These are phyloP conservation scores for Tarenaya hassleriana DNA, from an alignment of 345 rosid genomes.

Conservation along the genomic window DNA sequence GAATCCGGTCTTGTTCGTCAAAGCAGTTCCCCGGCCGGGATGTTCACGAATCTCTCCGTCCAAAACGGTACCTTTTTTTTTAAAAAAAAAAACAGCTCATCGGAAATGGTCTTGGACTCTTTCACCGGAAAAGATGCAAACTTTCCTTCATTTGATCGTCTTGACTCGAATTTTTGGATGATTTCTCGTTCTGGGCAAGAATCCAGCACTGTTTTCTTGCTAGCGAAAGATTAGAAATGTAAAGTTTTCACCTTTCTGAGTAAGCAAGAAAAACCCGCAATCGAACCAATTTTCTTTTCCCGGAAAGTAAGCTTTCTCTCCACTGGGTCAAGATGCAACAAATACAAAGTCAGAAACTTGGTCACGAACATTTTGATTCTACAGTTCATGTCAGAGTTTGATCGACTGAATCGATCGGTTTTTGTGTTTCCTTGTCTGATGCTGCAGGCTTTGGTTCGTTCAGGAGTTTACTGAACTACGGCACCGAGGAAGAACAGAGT, in stretches of 20 bases:
- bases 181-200: neutral
- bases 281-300: neutral
- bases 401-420: too few species aligned
- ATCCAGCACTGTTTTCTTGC: neutral
- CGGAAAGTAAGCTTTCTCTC: neutral
- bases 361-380: neutral
- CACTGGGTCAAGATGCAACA: neutral
- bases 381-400: constrained; percentile 15
- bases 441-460: constrained; percentile 46
- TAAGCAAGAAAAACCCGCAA: too few species aligned
- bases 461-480: constrained; percentile 45
- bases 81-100: neutral
- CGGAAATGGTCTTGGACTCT: neutral
- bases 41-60: constrained; percentile 46
- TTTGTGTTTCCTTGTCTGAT: too few species aligned
- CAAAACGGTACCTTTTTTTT: constrained; percentile 57
- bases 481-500: constrained; percentile 39
- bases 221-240: neutral
- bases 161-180: neutral
- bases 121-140: neutral
- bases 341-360: constrained; percentile 18
- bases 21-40: constrained; percentile 80
- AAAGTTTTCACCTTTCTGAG: too few species aligned
- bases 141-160: neutral
- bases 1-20: constrained; percentile 55